Percentiles rank a stretch among this genome's conserved stretches.
These are phyloP conservation scores for Leishmania turanica DNA, from an alignment of 208 protist species.

Conservation along the genomic window DNA sequence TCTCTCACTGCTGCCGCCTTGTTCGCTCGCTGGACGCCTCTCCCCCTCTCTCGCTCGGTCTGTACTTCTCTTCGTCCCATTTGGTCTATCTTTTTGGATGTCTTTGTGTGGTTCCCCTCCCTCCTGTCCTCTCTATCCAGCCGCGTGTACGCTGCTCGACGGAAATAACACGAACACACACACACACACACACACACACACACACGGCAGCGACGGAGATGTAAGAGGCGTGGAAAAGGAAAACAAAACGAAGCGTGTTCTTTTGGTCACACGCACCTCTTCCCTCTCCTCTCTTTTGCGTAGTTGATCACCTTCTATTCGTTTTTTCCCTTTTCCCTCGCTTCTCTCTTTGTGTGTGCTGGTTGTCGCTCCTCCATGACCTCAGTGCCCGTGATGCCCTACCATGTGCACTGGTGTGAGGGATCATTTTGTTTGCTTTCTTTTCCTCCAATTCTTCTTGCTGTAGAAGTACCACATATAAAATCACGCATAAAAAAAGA, in stretches of 20 bases:
- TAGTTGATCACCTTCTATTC: not conserved
- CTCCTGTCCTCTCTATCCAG: not conserved
- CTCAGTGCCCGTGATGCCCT: not conserved
- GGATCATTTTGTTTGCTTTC: not conserved
- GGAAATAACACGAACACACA: not conserved
- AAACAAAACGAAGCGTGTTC: not conserved
- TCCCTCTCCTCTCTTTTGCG: not conserved
- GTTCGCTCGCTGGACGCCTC: not conserved
- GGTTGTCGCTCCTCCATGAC: not conserved
- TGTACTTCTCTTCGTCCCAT: not conserved
- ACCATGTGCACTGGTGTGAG: not conserved
- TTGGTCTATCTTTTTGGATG: not conserved
- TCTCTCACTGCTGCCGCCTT: slow-evolving; percentile 6
- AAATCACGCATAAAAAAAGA: not conserved
- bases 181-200: not conserved
- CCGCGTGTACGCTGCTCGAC: not conserved
- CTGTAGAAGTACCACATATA: not conserved
- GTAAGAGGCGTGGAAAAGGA: not conserved
- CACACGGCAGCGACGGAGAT: not conserved
- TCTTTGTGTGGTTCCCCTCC: too few species aligned
- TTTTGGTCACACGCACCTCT: not conserved
- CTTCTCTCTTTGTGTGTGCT: not conserved
- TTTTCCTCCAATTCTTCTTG: not conserved
- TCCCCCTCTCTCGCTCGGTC: not conserved
- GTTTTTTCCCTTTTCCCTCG: not conserved